phyloP scores from a whole-genome alignment of 176 grass and related monocot genomes.

The Microstegium vimineum region DNA sequence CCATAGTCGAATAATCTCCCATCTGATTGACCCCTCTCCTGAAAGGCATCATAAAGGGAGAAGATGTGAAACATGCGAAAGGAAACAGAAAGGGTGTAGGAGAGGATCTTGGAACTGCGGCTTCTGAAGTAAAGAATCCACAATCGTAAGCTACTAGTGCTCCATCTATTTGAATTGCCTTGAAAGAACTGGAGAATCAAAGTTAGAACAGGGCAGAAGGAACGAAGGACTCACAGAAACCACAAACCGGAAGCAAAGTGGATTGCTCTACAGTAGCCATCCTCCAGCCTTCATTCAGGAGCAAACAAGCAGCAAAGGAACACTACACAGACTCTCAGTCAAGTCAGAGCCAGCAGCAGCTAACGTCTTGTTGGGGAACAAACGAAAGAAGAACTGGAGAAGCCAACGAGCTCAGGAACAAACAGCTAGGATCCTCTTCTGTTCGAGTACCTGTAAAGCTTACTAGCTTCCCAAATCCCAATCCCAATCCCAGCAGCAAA shows the following conservation, averaged over 20 bases:
- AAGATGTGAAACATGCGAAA: not conserved
- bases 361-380: not conserved
- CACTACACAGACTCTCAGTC: too few relatives aligned
- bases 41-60: not conserved
- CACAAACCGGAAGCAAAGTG: not conserved
- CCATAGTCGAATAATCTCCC: too few relatives aligned
- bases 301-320: not conserved
- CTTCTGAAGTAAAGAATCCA: constrained; percentile 16
- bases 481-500: too few relatives aligned
- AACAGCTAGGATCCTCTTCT: not conserved
- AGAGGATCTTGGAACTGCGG: not conserved
- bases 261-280: not conserved
- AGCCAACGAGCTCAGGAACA: not conserved
- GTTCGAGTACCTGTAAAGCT: not conserved
- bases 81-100: not conserved
- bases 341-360: not conserved
- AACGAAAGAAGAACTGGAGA: not conserved
- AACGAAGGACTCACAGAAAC: not conserved
- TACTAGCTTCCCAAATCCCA: too few relatives aligned
- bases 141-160: not conserved
- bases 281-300: not conserved
- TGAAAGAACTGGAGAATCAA: not conserved
- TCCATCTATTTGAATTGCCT: too few relatives aligned
- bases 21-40: too few relatives aligned
- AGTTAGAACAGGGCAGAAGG: not conserved